These are phyloP conservation scores for Smittium mucronatum DNA, from an alignment of 371 early-diverging fungal genomes.

Conservation along the genomic window DNA sequence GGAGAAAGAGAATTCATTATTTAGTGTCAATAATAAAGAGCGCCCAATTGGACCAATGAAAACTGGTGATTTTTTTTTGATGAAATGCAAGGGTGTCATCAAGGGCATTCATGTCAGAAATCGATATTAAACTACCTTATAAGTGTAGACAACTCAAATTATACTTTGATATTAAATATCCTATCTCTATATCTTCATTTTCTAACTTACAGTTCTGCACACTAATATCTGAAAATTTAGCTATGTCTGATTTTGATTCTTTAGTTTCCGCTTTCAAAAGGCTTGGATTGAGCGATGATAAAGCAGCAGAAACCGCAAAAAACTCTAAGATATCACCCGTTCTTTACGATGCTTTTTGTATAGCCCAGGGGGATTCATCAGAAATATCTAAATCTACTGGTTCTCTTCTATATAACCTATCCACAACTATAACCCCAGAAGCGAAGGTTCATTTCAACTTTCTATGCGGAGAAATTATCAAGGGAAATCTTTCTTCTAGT, in stretches of 20 bases:
- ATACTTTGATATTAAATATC: no score
- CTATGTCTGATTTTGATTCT: not conserved
- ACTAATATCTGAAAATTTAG: no score
- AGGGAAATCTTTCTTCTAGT: constrained; percentile 50
- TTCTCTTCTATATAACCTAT: constrained; percentile 69
- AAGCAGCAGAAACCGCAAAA: constrained; percentile 85
- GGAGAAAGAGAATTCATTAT: no score
- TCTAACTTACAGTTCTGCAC: no score
- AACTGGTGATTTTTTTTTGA: no score
- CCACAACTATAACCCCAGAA: constrained; percentile 68
- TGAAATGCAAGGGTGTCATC: no score
- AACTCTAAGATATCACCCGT: constrained; percentile 85
- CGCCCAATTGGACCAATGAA: no score
- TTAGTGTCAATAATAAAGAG: no score
- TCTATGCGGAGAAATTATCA: constrained; percentile 59
- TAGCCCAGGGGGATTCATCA: constrained; percentile 19
- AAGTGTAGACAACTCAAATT: no score
- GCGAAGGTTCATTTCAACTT: constrained; percentile 57
- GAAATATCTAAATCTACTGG: constrained; percentile 58
- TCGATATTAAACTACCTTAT: no score
- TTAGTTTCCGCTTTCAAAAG: constrained; percentile 41
- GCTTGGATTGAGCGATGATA: constrained; percentile 78
- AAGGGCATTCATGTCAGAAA: no score
- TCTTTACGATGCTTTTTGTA: constrained; percentile 38
- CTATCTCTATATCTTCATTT: no score